A percentile compares a stretch with the other conserved stretches of the same genome.
These are phyloP conservation scores for Myriosclerotinia curreyana DNA, from an alignment of 2,329 filamentous ascomycete species.

Conservation along the genomic window DNA sequence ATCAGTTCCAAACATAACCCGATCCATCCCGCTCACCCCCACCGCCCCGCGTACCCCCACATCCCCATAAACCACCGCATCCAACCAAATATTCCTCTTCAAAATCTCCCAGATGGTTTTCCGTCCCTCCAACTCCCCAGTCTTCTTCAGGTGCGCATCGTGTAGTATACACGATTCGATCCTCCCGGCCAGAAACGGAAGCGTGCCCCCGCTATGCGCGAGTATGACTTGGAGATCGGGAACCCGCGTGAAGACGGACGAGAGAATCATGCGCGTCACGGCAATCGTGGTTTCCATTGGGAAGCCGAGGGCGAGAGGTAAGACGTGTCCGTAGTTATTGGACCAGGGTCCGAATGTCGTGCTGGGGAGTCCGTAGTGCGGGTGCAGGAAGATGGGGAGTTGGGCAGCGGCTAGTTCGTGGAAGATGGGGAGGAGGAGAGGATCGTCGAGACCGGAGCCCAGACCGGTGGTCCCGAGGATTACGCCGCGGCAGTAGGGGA, in stretches of 20 bases:
- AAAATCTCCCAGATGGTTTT: constrained; percentile 61
- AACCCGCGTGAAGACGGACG: constrained; percentile 78
- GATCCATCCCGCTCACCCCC: constrained; percentile 63
- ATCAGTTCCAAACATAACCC: constrained; percentile 78
- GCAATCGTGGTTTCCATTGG: constrained; percentile 92
- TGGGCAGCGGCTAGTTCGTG: constrained; percentile 61
- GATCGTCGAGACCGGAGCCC: constrained; percentile 77
- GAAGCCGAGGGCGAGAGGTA: constrained; percentile 82
- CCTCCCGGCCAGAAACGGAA: constrained; percentile 83
- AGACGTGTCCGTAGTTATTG: constrained; percentile 77
- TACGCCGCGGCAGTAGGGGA: constrained; percentile 75
- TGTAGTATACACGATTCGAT: constrained; percentile 86
- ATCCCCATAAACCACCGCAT: constrained; percentile 80
- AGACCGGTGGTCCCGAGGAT: constrained; percentile 84
- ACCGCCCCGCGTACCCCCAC: constrained; percentile 70
- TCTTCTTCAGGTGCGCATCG: constrained; percentile 68
- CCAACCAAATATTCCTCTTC: constrained; percentile 77
- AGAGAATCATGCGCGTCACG: constrained; percentile 81
- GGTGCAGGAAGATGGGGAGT: constrained; percentile 78
- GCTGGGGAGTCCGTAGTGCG: constrained; percentile 83
- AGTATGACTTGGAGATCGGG: constrained; percentile 68
- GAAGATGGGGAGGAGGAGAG: constrained; percentile 68
- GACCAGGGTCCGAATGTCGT: constrained; percentile 74
- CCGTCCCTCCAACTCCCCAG: constrained; percentile 54
- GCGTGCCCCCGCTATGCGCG: constrained; percentile 82